Base-by-base conservation (phyloP, 129 eudicot genomes). In the Centrapalus pauciflorus region DNA sequence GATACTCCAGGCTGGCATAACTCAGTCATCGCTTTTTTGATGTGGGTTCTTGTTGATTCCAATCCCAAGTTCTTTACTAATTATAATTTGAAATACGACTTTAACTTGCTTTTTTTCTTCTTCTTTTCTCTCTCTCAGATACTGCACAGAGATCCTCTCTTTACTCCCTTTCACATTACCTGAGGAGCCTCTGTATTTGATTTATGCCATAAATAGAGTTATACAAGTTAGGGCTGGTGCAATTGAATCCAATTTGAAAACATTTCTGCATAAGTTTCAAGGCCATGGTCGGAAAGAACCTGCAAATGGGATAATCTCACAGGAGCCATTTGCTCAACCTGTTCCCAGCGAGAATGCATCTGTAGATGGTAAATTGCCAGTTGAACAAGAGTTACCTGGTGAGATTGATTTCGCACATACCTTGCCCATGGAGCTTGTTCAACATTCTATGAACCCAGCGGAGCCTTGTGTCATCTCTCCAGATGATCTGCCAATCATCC, bases 161-260 rank as follows among this genome's bases (percentile, higher is more conserved):
- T 68, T 84, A 70, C 96, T 93, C 28, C 98, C 98, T 32, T 88
- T 93, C 81, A 59, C 84, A 50, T 68, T 75, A 66, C 95, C 84
- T 10, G 98, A 93, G 67, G 98, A 93, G 72, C 98, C 98, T 69
- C 83, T 93, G 52, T 88, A 89, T 82, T 72, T 93, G 60, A 83
- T 93, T 35, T 93, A 85, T 64, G 75, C 87, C 17, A 93, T 93
- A 75, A 93, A 93, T 73, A 74, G 98, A 82, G 86, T 93, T 40
- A 79, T 93, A 50, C 98, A 93, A 93, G 96, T 93, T 54, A 88
- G 95, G 70, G 83, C 96, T 50, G 98, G 96, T 73, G 77, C 85
- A 11, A 55, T 93, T 20, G 98, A 93, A 83, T 84, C 95, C 52
- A 85, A 83, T 78, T 54, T 93, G 84, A 93, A 93, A 74, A 81